Evolutionary conservation across 192 early-diverging fungal species (phyloP).

Genomic region (Umbelopsis isabellina): DNA sequence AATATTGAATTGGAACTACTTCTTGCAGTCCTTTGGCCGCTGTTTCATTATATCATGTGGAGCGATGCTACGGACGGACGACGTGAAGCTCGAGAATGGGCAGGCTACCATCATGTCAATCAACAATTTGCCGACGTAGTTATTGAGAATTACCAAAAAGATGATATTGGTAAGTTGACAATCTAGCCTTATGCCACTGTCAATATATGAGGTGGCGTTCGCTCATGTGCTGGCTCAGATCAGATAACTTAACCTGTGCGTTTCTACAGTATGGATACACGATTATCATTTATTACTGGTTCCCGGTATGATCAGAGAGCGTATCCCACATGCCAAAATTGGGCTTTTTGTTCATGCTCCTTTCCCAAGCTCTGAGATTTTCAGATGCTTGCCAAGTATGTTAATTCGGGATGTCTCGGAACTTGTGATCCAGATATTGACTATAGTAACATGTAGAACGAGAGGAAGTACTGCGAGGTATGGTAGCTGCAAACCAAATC

Average conservation of each 20-base stretch:
- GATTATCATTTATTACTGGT: conserved; percentile 96
- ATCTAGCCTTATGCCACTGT: too few species aligned
- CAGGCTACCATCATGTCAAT: conserved; percentile 81
- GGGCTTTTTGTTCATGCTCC: conserved; percentile 97
- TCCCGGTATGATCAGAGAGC: conserved; percentile 80
- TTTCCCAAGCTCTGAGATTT: conserved; percentile 96
- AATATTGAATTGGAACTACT: neutral
- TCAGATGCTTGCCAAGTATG: conserved; percentile 83
- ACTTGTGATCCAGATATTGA: neutral
- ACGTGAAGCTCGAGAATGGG: conserved; percentile 71
- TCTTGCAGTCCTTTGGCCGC: conserved; percentile 85
- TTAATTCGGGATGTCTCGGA: neutral
- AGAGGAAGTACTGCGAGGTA: conserved; percentile 83
- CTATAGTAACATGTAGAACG: conserved; percentile 52
- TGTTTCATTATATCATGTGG: conserved; percentile 95
- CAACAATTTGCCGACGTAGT: conserved; percentile 76
- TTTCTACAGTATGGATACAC: conserved; percentile 90
- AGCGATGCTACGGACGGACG: conserved; percentile 72
- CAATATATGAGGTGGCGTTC: neutral
- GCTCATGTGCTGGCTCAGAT: neutral
- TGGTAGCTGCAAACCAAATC: conserved; percentile 89
- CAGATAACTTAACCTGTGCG: neutral
- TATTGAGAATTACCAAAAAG: conserved; percentile 68
- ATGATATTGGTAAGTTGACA: conserved; percentile 69
- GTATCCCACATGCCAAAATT: conserved; percentile 82